Evolutionary conservation across 2,329 filamentous ascomycete genomes (phyloP).

Genomic region (Cryphonectria japonica): DNA sequence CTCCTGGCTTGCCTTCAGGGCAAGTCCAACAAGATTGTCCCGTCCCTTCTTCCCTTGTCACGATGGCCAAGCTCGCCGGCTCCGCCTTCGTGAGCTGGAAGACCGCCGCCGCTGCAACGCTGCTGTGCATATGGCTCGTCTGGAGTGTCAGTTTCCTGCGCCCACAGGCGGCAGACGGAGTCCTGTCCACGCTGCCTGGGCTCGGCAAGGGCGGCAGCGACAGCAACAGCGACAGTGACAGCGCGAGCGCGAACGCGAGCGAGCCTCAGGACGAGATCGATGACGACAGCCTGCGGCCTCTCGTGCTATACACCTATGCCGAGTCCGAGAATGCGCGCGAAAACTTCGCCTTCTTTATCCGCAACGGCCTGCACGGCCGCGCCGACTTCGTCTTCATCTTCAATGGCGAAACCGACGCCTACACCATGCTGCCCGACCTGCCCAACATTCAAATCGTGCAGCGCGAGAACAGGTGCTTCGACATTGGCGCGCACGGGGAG

Average conservation of each 20-base stretch:
- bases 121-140: slow-evolving; percentile 24
- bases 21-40: neutral
- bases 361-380: slow-evolving; percentile 38
- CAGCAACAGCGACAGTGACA: neutral
- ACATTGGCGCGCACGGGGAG: slow-evolving; percentile 39
- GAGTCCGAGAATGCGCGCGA: slow-evolving; percentile 37
- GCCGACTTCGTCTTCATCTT: slow-evolving; percentile 44
- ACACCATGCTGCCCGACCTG: slow-evolving; percentile 33
- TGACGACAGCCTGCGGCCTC: slow-evolving; percentile 24
- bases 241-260: neutral
- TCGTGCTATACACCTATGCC: slow-evolving; percentile 41
- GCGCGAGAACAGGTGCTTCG: slow-evolving; percentile 38
- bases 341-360: slow-evolving; percentile 40
- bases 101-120: slow-evolving; percentile 17
- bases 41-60: neutral
- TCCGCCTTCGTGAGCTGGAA: slow-evolving; percentile 24
- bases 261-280: neutral
- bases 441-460: slow-evolving; percentile 38
- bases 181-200: slow-evolving; percentile 18
- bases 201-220: neutral
- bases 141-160: slow-evolving; percentile 20
- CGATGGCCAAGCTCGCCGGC: slow-evolving; percentile 19
- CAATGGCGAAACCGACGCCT: slow-evolving; percentile 37
- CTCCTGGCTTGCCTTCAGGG: neutral
- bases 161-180: slow-evolving; percentile 7